Conservation (phyloP, 345 rosid species). For the Aurinia saxatilis region DNA sequence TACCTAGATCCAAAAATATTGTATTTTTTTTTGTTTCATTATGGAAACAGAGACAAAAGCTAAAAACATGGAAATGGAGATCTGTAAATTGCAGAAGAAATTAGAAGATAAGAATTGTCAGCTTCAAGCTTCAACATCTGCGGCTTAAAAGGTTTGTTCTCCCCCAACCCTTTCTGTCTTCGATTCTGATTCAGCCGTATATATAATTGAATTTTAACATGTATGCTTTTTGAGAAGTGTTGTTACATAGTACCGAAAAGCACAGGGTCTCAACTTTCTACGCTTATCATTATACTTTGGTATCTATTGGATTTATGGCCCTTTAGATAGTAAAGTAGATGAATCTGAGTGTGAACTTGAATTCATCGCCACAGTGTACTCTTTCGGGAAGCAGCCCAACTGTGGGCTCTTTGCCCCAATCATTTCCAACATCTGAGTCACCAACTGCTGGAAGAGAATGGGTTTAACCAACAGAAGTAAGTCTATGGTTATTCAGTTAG, state of each 20-base stretch:
- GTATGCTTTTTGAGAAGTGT: background rate
- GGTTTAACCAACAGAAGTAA: no score
- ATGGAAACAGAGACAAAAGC: slow-evolving; percentile 80
- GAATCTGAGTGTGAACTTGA: slow-evolving; percentile 11
- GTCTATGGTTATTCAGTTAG: no score
- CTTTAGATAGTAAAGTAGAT: slow-evolving; percentile 19
- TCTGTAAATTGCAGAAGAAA: slow-evolving; percentile 45
- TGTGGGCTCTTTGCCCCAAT: no score
- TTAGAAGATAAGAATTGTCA: slow-evolving; percentile 55
- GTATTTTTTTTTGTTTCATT: background rate
- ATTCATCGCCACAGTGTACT: no score
- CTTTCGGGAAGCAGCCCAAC: no score
- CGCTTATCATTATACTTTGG: slow-evolving; percentile 7
- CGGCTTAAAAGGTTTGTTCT: slow-evolving; percentile 64
- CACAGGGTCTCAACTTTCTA: slow-evolving; percentile 3
- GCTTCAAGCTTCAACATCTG: slow-evolving; percentile 64
- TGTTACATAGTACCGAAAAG: background rate
- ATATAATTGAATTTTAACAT: no score
- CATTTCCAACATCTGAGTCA: no score
- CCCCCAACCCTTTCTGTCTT: background rate
- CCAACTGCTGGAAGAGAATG: no score
- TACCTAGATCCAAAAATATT: background rate
- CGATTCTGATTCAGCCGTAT: no score
- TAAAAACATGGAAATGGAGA: slow-evolving; percentile 59
- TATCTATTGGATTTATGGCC: slow-evolving; percentile 5